Conservation (phyloP, 2,329 filamentous ascomycete species). For the Pezicula rhizophila region DNA sequence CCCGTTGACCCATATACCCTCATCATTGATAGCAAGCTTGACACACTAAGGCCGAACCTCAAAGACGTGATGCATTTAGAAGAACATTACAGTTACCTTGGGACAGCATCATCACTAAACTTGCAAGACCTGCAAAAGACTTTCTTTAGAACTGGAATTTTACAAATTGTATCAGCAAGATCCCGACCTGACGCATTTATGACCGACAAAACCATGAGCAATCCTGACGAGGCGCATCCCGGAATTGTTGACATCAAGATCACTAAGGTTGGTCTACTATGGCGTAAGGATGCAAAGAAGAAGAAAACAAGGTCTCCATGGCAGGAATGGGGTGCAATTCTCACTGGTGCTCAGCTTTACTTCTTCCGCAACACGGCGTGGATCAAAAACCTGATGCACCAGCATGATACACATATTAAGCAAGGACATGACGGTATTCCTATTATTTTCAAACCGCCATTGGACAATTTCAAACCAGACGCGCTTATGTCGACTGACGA, state of each 20-base stretch:
- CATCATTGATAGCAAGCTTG: conserved; percentile 84
- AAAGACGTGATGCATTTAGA: conserved; percentile 91
- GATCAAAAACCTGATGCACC: conserved; percentile 85
- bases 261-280: conserved; percentile 89
- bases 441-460: conserved; percentile 82
- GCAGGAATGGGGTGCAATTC: conserved; percentile 97
- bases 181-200: conserved; percentile 95
- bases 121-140: conserved; percentile 77
- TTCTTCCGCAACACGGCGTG: conserved; percentile 91
- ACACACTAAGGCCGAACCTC: conserved; percentile 74
- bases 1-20: conserved; percentile 93
- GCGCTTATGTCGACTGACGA: conserved; percentile 89
- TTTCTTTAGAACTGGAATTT: conserved; percentile 83
- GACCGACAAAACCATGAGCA: conserved; percentile 76
- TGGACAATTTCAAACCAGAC: conserved; percentile 91
- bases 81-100: conserved; percentile 84
- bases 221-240: conserved; percentile 79
- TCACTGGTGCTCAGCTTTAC: conserved; percentile 95
- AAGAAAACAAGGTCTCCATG: conserved; percentile 92
- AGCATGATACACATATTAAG: conserved; percentile 78
- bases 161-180: conserved; percentile 91
- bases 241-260: conserved; percentile 97
- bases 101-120: conserved; percentile 69
- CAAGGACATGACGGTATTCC: conserved; percentile 69
- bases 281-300: conserved; percentile 91